Evolutionary conservation across 2,329 filamentous ascomycete species (phyloP).

Genomic region (Rhinocladiella mackenziei): DNA sequence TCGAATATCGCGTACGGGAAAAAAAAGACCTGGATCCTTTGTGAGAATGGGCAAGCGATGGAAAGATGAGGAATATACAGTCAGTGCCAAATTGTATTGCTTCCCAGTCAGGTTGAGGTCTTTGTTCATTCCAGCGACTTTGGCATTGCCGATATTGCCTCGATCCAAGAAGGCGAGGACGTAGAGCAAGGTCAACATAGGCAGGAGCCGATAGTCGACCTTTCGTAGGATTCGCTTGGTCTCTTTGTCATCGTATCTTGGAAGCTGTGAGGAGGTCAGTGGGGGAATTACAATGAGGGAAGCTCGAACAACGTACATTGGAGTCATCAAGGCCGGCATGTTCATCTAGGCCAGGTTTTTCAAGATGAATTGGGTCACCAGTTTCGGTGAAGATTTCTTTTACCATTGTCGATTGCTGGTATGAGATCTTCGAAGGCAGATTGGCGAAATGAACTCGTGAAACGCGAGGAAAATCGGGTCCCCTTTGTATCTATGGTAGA

Average conservation of each 20-base stretch:
- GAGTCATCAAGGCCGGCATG: slow-evolving; percentile 4
- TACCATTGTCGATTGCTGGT: neutral
- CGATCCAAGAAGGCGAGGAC: slow-evolving; percentile 33
- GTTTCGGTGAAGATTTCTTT: neutral
- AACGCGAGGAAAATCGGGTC: too few relatives aligned
- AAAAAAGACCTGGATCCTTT: slow-evolving; percentile 59
- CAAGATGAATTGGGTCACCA: neutral
- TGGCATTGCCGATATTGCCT: slow-evolving; percentile 46
- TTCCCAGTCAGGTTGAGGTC: slow-evolving; percentile 42
- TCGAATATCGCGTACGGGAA: slow-evolving; percentile 56
- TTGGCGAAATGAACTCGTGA: too few relatives aligned
- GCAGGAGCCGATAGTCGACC: slow-evolving; percentile 42
- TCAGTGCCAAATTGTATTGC: slow-evolving; percentile 36
- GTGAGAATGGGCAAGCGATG: too few relatives aligned
- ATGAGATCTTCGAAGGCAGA: neutral
- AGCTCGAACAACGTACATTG: neutral
- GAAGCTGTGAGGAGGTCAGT: neutral
- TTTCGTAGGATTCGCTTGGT: slow-evolving; percentile 37
- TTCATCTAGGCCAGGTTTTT: neutral
- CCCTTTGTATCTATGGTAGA: too few relatives aligned
- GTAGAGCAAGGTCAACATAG: slow-evolving; percentile 43
- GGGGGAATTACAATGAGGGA: too few relatives aligned
- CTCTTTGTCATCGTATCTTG: slow-evolving; percentile 18
- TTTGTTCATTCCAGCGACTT: slow-evolving; percentile 41
- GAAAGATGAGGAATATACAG: too few relatives aligned